phyloP scores from a whole-genome alignment of 495 filamentous ascomycete species.

The Talaromyces stipitatus region DNA sequence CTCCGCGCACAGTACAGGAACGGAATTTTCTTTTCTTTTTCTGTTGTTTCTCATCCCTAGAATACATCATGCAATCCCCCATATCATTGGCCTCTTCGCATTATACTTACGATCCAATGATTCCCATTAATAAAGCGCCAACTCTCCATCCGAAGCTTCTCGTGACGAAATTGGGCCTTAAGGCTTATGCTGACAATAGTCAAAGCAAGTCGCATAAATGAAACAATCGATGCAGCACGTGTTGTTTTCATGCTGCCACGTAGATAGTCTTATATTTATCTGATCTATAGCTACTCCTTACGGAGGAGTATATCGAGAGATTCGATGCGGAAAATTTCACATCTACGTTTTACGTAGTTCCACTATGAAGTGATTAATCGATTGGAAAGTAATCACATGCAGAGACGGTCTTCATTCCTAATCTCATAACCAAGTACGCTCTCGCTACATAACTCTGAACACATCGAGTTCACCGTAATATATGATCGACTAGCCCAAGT shows the following conservation, averaged over 20 bases:
- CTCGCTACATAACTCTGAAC: too few relatives aligned
- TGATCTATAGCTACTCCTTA: not conserved
- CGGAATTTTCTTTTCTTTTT: not conserved
- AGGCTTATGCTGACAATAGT: not conserved
- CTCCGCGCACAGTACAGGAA: not conserved
- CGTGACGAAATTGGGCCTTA: not conserved
- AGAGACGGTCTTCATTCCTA: too few relatives aligned
- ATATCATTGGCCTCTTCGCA: not conserved
- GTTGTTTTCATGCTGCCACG: not conserved
- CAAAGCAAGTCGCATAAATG: not conserved
- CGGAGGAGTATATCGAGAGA: too few relatives aligned
- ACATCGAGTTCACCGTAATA: too few relatives aligned
- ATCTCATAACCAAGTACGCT: too few relatives aligned
- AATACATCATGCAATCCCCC: not conserved
- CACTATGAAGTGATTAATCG: too few relatives aligned
- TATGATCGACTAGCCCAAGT: not conserved
- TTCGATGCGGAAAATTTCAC: not conserved
- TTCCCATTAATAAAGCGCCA: not conserved
- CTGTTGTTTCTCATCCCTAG: not conserved
- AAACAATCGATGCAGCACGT: not conserved
- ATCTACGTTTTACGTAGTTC: not conserved
- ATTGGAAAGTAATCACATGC: too few relatives aligned
- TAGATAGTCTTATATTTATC: not conserved
- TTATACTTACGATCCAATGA: not conserved
- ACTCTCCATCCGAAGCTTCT: not conserved